Evolutionary conservation across 805 yeast genomes (phyloP).

Genomic region (Candida arabinofermentans): DNA sequence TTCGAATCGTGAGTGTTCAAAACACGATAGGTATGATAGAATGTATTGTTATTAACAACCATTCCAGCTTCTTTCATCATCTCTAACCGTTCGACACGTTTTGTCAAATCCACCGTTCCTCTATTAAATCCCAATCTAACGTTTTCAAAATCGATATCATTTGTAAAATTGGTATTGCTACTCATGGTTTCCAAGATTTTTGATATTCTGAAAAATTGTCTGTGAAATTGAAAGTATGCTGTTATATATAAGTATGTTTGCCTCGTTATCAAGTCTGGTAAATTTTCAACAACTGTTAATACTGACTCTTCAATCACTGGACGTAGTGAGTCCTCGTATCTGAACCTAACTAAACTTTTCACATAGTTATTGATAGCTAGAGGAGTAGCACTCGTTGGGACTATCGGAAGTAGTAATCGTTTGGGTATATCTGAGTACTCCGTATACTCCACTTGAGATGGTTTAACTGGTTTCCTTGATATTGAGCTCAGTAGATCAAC

Average conservation of each 20-base stretch:
- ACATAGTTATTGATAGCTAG: conserved; percentile 16
- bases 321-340: conserved; percentile 12
- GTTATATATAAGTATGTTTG: conserved; percentile 15
- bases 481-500: conserved; percentile 20
- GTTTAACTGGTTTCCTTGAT: conserved; percentile 18
- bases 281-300: neutral
- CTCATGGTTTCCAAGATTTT: conserved; percentile 21
- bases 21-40: conserved; percentile 25
- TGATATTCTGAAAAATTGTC: conserved; percentile 14
- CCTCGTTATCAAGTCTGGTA: conserved; percentile 17
- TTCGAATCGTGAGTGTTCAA: conserved; percentile 16
- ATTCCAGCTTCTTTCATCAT: conserved; percentile 8
- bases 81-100: conserved; percentile 19
- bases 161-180: conserved; percentile 11
- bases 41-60: conserved; percentile 24
- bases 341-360: conserved; percentile 13
- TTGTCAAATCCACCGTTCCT: conserved; percentile 11
- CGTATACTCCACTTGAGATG: conserved; percentile 14
- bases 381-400: conserved; percentile 9
- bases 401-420: conserved; percentile 13
- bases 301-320: conserved; percentile 14
- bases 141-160: conserved; percentile 29
- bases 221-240: conserved; percentile 16
- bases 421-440: conserved; percentile 20
- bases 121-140: conserved; percentile 16